Evolutionary conservation across 495 filamentous ascomycete species (phyloP).

Genomic region (Xylaria scruposa): DNA sequence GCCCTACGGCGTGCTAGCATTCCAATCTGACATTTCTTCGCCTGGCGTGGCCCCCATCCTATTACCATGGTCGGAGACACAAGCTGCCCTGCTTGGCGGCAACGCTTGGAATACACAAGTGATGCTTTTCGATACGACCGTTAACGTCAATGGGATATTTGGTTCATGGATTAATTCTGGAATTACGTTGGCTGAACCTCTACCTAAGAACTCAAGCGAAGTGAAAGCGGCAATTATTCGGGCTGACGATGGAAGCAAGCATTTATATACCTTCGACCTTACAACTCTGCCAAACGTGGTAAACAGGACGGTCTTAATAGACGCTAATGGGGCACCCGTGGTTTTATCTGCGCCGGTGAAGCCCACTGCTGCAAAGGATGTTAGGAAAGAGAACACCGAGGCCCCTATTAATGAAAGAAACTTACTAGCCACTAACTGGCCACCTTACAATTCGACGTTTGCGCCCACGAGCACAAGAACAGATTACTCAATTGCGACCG

Average conservation of each 20-base stretch:
- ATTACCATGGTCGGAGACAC: constrained; percentile 73
- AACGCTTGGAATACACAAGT: constrained; percentile 68
- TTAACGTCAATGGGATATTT: constrained; percentile 24
- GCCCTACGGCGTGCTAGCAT: constrained; percentile 65
- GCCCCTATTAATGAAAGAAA: constrained; percentile 36
- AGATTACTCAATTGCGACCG: constrained; percentile 54
- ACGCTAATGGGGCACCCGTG: constrained; percentile 53
- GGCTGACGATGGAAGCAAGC: constrained; percentile 79
- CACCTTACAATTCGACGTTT: constrained; percentile 75
- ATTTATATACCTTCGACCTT: constrained; percentile 84
- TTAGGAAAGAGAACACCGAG: background rate
- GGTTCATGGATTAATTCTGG: constrained; percentile 70
- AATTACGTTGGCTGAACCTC: constrained; percentile 61
- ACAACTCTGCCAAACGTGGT: constrained; percentile 77
- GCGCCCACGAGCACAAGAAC: constrained; percentile 66
- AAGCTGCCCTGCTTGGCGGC: constrained; percentile 82
- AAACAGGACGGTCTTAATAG: constrained; percentile 64
- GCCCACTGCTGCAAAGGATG: constrained; percentile 21
- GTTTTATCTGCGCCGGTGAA: constrained; percentile 45
- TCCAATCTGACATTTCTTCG: constrained; percentile 58
- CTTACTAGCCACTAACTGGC: constrained; percentile 68
- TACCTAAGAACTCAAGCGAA: constrained; percentile 58
- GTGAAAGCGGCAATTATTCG: constrained; percentile 68
- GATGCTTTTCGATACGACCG: constrained; percentile 61
- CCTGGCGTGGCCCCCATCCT: constrained; percentile 73